A percentile compares a stretch with the other conserved stretches of the same genome.
phyloP scores from a whole-genome alignment of 768 basidiomycete genomes.

The Leccinum arenicola region DNA sequence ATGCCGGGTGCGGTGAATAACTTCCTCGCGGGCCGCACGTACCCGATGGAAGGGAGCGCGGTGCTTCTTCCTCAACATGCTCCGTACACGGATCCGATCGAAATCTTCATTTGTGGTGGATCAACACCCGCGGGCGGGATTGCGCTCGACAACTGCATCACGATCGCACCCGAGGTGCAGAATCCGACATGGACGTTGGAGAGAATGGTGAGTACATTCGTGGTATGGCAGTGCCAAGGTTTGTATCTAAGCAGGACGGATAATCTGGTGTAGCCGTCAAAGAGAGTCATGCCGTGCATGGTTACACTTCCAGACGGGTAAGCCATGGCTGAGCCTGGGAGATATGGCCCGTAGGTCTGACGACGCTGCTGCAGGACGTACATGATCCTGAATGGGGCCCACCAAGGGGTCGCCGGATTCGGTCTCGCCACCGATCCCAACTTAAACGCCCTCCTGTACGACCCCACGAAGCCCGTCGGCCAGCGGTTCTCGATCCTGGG shows the following conservation, averaged over 20 bases:
- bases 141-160: conserved; percentile 68
- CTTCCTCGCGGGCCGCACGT: conserved; percentile 71
- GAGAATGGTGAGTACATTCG: conserved; percentile 59
- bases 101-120: conserved; percentile 73
- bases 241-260: neutral
- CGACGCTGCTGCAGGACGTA: conserved; percentile 52
- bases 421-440: conserved; percentile 67
- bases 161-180: conserved; percentile 59
- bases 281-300: conserved; percentile 76
- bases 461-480: conserved; percentile 56
- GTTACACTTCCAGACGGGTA: conserved; percentile 53
- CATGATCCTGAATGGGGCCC: conserved; percentile 65
- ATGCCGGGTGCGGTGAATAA: conserved; percentile 73
- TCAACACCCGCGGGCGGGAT: conserved; percentile 52
- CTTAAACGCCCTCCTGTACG: conserved; percentile 63
- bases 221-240: neutral
- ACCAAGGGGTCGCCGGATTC: conserved; percentile 69
- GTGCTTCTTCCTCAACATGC: conserved; percentile 35
- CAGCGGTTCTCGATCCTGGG: conserved; percentile 66
- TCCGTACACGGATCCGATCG: conserved; percentile 53
- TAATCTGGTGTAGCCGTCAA: conserved; percentile 47
- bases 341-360: neutral
- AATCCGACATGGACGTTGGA: conserved; percentile 70
- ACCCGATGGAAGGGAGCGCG: conserved; percentile 72
- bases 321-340: neutral